Percentiles rank a stretch among this genome's conserved stretches.
phyloP scores from a whole-genome alignment of 1,139 yeast genomes.

The Scheffersomyces quercinus region DNA sequence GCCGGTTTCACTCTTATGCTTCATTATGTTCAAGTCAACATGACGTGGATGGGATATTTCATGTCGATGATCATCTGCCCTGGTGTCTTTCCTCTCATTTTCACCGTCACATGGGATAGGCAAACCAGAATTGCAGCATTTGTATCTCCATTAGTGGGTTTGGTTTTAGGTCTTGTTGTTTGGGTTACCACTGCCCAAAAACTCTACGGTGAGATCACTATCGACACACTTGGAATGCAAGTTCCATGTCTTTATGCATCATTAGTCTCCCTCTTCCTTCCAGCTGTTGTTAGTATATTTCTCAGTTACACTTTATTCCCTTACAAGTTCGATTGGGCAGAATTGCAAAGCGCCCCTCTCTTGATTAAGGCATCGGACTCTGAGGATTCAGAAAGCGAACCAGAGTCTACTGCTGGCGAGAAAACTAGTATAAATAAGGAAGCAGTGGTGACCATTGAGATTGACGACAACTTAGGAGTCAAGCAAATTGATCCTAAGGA shows the following conservation, averaged over 20 bases:
- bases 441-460: not conserved
- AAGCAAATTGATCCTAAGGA: constrained; percentile 5
- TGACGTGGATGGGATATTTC: constrained; percentile 38
- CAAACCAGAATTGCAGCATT: constrained; percentile 29
- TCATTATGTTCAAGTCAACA: constrained; percentile 29
- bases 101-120: constrained; percentile 31
- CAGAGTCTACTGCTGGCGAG: not conserved
- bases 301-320: constrained; percentile 29
- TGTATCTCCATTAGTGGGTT: constrained; percentile 25
- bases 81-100: constrained; percentile 33
- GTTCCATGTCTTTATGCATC: constrained; percentile 34
- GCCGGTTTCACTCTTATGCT: constrained; percentile 32
- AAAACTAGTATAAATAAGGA: not conserved
- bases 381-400: not conserved
- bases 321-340: constrained; percentile 31
- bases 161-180: constrained; percentile 21
- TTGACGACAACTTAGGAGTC: constrained; percentile 1
- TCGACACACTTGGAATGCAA: constrained; percentile 27
- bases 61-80: constrained; percentile 35
- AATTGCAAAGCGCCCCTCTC: constrained; percentile 23
- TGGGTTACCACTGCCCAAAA: constrained; percentile 27
- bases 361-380: constrained; percentile 10
- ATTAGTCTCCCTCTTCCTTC: constrained; percentile 30
- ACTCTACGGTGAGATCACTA: constrained; percentile 22
- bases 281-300: constrained; percentile 25